Conservation (phyloP, 495 filamentous ascomycete species). For the Ascobolus immersus region DNA sequence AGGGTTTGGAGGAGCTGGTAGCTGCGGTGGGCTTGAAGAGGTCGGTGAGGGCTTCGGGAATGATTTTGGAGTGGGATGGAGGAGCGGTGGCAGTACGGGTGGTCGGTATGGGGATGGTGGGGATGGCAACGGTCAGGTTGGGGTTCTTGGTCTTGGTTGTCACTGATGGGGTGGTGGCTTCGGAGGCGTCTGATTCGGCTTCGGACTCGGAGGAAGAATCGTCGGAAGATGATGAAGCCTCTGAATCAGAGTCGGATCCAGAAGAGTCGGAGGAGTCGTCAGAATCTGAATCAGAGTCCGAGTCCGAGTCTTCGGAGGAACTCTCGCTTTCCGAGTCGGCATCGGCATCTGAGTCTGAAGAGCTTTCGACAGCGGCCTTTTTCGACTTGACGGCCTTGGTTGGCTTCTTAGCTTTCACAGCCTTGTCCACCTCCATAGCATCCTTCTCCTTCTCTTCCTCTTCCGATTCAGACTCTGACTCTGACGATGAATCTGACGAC, state of each 20-base stretch:
- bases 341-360: too few relatives aligned
- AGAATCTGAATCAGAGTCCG: slow-evolving; percentile 4
- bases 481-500: too few relatives aligned
- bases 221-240: slow-evolving; percentile 4
- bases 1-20: slow-evolving; percentile 27
- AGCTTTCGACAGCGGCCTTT: too few relatives aligned
- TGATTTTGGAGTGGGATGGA: too few relatives aligned
- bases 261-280: slow-evolving; percentile 3
- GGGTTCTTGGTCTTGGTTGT: neutral
- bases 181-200: slow-evolving; percentile 8
- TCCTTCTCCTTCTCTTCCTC: slow-evolving; percentile 7
- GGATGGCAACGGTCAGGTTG: neutral
- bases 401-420: slow-evolving; percentile 6
- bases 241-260: slow-evolving; percentile 5
- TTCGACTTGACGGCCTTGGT: slow-evolving; percentile 4
- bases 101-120: slow-evolving; percentile 28
- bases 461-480: slow-evolving; percentile 1
- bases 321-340: too few relatives aligned
- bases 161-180: too few relatives aligned
- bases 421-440: slow-evolving; percentile 9
- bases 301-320: too few relatives aligned
- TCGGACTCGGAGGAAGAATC: too few relatives aligned
- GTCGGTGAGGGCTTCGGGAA: slow-evolving; percentile 18
- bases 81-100: slow-evolving; percentile 16
- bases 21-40: slow-evolving; percentile 55